These are phyloP conservation scores for Paraphaeosphaeria sporulosa DNA, from an alignment of 2,329 filamentous ascomycete genomes.

Conservation along the genomic window DNA sequence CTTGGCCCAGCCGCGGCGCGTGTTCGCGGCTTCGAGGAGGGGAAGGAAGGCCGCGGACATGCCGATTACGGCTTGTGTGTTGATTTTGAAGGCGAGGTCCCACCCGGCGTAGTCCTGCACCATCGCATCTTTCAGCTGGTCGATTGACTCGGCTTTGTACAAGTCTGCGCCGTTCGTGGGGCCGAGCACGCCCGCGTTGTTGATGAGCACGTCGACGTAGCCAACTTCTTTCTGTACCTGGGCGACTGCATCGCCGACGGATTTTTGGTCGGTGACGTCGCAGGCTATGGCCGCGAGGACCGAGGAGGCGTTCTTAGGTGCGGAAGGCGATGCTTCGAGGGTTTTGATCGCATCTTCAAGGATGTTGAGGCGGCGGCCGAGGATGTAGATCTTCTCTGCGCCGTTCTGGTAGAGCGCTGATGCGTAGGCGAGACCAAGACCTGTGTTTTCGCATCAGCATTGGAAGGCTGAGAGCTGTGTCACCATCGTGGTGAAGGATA, in stretches of 20 bases:
- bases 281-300: slow-evolving; percentile 52
- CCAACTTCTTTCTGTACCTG: slow-evolving; percentile 52
- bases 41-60: slow-evolving; percentile 56
- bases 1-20: slow-evolving; percentile 48
- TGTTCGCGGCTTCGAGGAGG: slow-evolving; percentile 55
- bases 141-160: slow-evolving; percentile 53
- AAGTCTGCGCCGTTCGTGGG: slow-evolving; percentile 52
- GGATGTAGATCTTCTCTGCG: slow-evolving; percentile 52
- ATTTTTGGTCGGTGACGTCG: slow-evolving; percentile 53
- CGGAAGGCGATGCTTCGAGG: slow-evolving; percentile 42
- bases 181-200: slow-evolving; percentile 60
- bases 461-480: neutral
- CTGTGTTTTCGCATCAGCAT: neutral
- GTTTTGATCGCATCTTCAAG: slow-evolving; percentile 50
- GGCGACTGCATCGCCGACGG: slow-evolving; percentile 52
- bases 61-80: slow-evolving; percentile 54
- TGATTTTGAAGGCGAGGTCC: slow-evolving; percentile 51
- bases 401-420: slow-evolving; percentile 9
- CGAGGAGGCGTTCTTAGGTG: slow-evolving; percentile 23
- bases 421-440: slow-evolving; percentile 4
- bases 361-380: slow-evolving; percentile 52
- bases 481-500: neutral
- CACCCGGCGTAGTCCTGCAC: slow-evolving; percentile 40
- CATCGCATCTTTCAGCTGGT: slow-evolving; percentile 53
- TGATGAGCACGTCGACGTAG: slow-evolving; percentile 61